Base-by-base conservation (phyloP, 805 yeast genomes). In the Wickerhamiella allomyrinae region DNA sequence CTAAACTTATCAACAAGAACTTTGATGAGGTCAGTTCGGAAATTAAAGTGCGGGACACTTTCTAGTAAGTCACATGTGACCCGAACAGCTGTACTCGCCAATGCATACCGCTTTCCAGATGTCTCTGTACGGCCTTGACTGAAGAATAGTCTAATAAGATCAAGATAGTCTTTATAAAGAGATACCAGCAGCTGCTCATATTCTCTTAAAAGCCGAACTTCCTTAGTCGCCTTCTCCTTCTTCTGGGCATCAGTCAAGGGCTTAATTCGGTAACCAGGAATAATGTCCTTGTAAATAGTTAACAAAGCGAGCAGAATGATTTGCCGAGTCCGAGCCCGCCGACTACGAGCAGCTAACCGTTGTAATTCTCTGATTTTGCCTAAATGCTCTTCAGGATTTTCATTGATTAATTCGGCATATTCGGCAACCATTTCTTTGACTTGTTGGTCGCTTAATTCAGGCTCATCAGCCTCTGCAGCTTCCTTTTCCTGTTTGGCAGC, bases 331-430 rank as follows among this genome's bases (percentile, higher is more conserved):
- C 70, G 71, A 2, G 91, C 78, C 44, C 46, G 50, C 37, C 41
- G 41, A 25, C 54, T 48, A 14, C 49, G 46, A 10, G 53, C 55
- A 5, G 58, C 49, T 34, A 47, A 20, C 7, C 40, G 41, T n/a
- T 46, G 39, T 11, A 62, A 66, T 56, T 87, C 73, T 2, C 80
- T 69, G 10, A 87, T 64, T 22, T 75, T 66, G 11, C 71, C 56
- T 7, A 79, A 68, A 53, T 87, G 73, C 54, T 84, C 94, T 58
- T 91, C 97, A 6, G 97, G 95, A 45, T 84, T 83, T 57, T 86
- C 94, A 53, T 76, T 76, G 27, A 89, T 62, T 34, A 71, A 71
- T 31, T 83, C 81, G 1, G 94, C 95, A 39, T 79, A 59, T 15
- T 72, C 76, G 0, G 97, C 95, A 34, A 91, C 73, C 42, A 81